phyloP scores from a whole-genome alignment of 2,329 filamentous ascomycete species.

The Aurifilum marmelostoma region DNA sequence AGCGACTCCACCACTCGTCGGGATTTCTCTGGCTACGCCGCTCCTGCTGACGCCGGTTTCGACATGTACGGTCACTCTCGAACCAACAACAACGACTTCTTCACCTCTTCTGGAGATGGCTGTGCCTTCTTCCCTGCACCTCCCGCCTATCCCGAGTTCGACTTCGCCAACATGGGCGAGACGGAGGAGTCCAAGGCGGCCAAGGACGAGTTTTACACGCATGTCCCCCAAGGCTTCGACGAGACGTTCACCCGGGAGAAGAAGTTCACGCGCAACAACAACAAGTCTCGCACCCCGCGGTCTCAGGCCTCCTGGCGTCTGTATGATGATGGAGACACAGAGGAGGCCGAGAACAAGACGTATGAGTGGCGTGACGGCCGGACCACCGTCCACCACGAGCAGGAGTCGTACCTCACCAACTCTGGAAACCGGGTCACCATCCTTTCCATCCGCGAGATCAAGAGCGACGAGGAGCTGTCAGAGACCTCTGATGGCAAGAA shows the following conservation, averaged over 20 bases:
- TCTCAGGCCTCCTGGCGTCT: conserved; percentile 20
- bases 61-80: not conserved
- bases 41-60: not conserved
- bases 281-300: not conserved
- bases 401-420: not conserved
- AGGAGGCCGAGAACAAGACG: not conserved
- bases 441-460: conserved; percentile 27
- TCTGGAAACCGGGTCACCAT: conserved; percentile 21
- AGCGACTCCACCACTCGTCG: conserved; percentile 22
- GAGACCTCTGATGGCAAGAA: conserved; percentile 3
- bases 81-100: not conserved
- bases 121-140: not conserved
- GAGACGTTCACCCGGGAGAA: not conserved
- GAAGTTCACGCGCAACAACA: conserved; percentile 13
- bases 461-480: conserved; percentile 18
- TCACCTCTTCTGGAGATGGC: not conserved
- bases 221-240: conserved; percentile 17
- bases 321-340: conserved; percentile 25
- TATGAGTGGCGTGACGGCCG: conserved; percentile 21
- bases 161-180: conserved; percentile 20
- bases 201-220: conserved; percentile 9
- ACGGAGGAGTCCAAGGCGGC: not conserved
- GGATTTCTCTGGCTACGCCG: conserved; percentile 15
- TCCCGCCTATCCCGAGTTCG: conserved; percentile 13
- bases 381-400: conserved; percentile 24